A percentile compares a stretch with the other conserved stretches of the same genome.
These are phyloP conservation scores for Coprinopsis marcescibilis DNA, from an alignment of 768 basidiomycete species.

Conservation along the genomic window DNA sequence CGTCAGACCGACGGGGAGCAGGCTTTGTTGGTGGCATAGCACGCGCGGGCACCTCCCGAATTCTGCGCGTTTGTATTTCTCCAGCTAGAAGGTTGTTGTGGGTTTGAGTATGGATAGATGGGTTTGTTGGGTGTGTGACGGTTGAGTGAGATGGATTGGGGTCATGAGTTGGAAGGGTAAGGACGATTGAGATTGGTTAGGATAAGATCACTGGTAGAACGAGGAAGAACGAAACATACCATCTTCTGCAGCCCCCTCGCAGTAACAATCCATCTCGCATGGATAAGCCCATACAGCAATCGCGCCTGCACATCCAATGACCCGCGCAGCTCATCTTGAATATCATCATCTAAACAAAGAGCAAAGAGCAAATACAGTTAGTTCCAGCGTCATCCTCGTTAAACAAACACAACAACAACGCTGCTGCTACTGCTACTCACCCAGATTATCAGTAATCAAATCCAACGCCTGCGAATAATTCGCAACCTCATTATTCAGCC, in stretches of 20 bases:
- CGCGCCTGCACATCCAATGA: slow-evolving; percentile 91
- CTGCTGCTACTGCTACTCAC: no score
- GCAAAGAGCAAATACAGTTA: not conserved
- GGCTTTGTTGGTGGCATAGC: slow-evolving; percentile 88
- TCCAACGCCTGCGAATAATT: slow-evolving; percentile 94
- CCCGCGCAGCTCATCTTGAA: slow-evolving; percentile 90
- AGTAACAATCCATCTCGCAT: slow-evolving; percentile 96
- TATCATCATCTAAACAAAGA: slow-evolving; percentile 70
- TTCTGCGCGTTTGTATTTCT: slow-evolving; percentile 97
- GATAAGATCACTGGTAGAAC: not conserved
- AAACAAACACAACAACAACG: no score
- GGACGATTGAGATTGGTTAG: no score
- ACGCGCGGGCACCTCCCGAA: slow-evolving; percentile 99
- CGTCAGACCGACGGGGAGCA: slow-evolving; percentile 94
- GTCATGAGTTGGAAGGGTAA: no score
- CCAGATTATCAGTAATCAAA: slow-evolving; percentile 92
- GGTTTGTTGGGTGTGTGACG: not conserved
- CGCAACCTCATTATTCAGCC: slow-evolving; percentile 91
- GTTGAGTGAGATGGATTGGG: not conserved
- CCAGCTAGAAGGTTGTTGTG: slow-evolving; percentile 45
- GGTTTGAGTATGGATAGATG: not conserved
- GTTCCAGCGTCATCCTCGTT: no score
- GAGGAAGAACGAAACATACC: slow-evolving; percentile 39
- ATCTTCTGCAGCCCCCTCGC: slow-evolving; percentile 92
- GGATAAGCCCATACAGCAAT: slow-evolving; percentile 91